Percentiles rank a stretch among this genome's conserved stretches.
Evolutionary conservation across 768 basidiomycete species (phyloP).

Genomic region (Lentinula raphanica): DNA sequence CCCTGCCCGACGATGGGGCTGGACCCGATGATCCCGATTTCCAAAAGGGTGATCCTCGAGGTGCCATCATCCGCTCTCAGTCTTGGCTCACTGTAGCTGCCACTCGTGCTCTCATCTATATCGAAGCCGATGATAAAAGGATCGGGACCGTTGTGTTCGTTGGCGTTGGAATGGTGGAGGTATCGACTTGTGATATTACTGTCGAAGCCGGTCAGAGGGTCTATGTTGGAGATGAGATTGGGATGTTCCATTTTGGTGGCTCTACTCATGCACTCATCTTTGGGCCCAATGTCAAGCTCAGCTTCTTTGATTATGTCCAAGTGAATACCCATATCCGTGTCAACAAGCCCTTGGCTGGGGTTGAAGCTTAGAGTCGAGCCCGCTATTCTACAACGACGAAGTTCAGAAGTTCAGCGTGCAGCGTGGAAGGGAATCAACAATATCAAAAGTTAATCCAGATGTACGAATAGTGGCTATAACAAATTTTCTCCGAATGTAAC

Average conservation of each 20-base stretch:
- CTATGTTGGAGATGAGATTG: conserved; percentile 41
- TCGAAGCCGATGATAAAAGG: conserved; percentile 19
- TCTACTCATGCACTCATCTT: conserved; percentile 19
- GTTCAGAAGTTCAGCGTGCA: too few relatives aligned
- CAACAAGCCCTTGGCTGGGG: background rate
- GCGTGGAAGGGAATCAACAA: too few relatives aligned
- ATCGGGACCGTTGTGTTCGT: conserved; percentile 38
- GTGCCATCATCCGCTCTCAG: conserved; percentile 12
- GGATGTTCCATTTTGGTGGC: conserved; percentile 53
- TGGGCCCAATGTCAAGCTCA: background rate
- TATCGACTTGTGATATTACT: conserved; percentile 41
- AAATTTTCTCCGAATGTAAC: too few relatives aligned
- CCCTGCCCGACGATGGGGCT: conserved; percentile 15
- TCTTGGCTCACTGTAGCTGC: conserved; percentile 27
- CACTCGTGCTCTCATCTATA: conserved; percentile 36
- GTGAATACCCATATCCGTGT: background rate
- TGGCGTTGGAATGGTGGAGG: conserved; percentile 44
- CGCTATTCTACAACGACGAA: too few relatives aligned
- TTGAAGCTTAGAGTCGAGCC: background rate
- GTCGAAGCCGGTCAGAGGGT: conserved; percentile 37
- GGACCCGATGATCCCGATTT: background rate
- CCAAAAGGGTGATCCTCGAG: background rate
- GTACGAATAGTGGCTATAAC: too few relatives aligned
- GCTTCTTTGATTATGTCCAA: background rate
- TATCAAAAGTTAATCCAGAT: too few relatives aligned